phyloP scores from a whole-genome alignment of 495 filamentous ascomycete genomes.

The Aspergillus ostianus region DNA sequence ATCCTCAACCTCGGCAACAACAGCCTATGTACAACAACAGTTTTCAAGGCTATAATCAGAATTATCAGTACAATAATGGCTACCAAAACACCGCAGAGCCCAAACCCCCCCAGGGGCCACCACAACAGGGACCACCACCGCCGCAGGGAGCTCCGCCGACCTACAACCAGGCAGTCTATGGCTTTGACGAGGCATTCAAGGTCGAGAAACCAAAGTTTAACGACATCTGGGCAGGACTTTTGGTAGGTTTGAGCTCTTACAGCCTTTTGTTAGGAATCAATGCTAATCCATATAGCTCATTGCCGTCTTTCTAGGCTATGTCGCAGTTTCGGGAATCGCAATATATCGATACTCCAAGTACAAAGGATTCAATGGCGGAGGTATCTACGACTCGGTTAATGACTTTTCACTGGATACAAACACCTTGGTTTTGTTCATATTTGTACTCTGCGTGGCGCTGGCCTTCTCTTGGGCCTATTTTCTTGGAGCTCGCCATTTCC shows the following conservation, averaged over 20 bases:
- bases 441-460: conserved; percentile 69
- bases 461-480: conserved; percentile 76
- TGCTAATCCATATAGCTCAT: conserved; percentile 54
- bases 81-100: conserved; percentile 27
- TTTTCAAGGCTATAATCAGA: conserved; percentile 14
- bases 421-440: conserved; percentile 79
- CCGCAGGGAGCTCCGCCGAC: conserved; percentile 33
- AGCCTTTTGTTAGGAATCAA: not conserved
- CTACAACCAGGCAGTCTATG: conserved; percentile 29
- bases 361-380: conserved; percentile 65
- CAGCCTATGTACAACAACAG: conserved; percentile 14
- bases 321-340: conserved; percentile 71
- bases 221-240: conserved; percentile 80
- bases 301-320: conserved; percentile 69
- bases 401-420: conserved; percentile 73
- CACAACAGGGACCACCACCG: conserved; percentile 24
- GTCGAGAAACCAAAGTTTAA: conserved; percentile 82
- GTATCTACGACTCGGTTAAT: conserved; percentile 66
- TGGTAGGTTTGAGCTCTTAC: conserved; percentile 46
- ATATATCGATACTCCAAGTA: conserved; percentile 72
- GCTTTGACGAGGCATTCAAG: conserved; percentile 77
- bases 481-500: conserved; percentile 71
- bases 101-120: conserved; percentile 28
- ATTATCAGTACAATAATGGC: conserved; percentile 17
- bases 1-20: conserved; percentile 17